phyloP scores from a whole-genome alignment of 2,329 filamentous ascomycete genomes.

The Trichoderma sp. region DNA sequence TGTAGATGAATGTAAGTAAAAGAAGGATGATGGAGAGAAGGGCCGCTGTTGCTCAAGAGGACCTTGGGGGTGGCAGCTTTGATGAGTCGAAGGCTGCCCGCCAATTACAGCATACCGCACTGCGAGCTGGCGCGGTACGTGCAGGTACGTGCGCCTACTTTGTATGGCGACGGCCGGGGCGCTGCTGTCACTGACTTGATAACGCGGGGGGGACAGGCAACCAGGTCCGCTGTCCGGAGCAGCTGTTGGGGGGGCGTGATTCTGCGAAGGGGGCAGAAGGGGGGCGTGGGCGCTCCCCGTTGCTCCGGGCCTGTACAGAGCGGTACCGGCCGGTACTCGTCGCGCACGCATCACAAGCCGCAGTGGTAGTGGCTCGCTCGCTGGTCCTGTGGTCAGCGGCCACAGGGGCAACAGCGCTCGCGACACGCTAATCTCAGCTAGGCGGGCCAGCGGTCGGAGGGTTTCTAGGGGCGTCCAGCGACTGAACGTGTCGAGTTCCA shows the following conservation, averaged over 20 bases:
- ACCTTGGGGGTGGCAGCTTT: constrained; percentile 20
- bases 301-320: constrained; percentile 4
- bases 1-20: constrained; percentile 16
- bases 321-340: constrained; percentile 5
- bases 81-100: constrained; percentile 25
- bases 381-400: constrained; percentile 24
- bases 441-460: background rate
- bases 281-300: constrained; percentile 3
- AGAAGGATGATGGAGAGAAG: constrained; percentile 25
- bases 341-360: background rate
- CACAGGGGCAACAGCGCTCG: constrained; percentile 23
- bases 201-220: constrained; percentile 17
- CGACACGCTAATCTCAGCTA: constrained; percentile 28
- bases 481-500: constrained; percentile 4
- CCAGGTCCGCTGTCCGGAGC: constrained; percentile 9
- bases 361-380: background rate
- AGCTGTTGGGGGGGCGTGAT: constrained; percentile 24
- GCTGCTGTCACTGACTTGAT: constrained; percentile 27
- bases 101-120: constrained; percentile 20
- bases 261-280: background rate
- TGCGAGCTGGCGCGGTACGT: background rate
- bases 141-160: constrained; percentile 10
- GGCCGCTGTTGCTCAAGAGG: constrained; percentile 11
- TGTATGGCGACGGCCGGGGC: constrained; percentile 13
- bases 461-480: background rate